phyloP scores from a whole-genome alignment of 768 basidiomycete genomes.

The Leccinum pellstonianum region DNA sequence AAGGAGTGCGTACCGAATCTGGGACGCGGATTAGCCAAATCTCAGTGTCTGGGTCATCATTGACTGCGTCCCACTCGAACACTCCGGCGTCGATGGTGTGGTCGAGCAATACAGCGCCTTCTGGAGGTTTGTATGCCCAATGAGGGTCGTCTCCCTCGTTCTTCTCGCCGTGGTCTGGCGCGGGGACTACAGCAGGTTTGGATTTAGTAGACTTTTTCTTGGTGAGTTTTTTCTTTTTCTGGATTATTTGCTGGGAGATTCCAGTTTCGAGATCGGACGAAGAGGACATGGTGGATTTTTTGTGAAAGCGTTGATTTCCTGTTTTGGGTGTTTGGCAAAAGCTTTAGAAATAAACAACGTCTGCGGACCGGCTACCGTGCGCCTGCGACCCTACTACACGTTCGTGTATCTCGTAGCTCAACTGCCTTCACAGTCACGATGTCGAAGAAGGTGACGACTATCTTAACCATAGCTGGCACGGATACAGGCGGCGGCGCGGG shows the following conservation, averaged over 20 bases:
- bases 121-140: slow-evolving; percentile 63
- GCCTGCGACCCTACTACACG: no score
- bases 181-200: slow-evolving; percentile 2
- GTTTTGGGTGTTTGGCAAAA: slow-evolving; percentile 29
- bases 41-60: slow-evolving; percentile 56
- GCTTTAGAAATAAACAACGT: slow-evolving; percentile 28
- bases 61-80: slow-evolving; percentile 70
- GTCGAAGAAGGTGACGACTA: slow-evolving; percentile 27
- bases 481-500: no score
- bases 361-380: no score
- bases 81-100: slow-evolving; percentile 42
- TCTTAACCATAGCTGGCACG: slow-evolving; percentile 57
- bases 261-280: slow-evolving; percentile 21
- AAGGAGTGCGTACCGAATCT: slow-evolving; percentile 50
- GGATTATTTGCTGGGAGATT: slow-evolving; percentile 7
- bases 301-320: background rate
- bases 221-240: slow-evolving; percentile 8
- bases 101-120: slow-evolving; percentile 48
- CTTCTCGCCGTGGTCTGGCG: slow-evolving; percentile 36
- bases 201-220: slow-evolving; percentile 15
- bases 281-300: slow-evolving; percentile 13
- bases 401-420: no score
- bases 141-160: slow-evolving; percentile 55
- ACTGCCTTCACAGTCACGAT: slow-evolving; percentile 1
- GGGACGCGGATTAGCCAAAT: slow-evolving; percentile 73